Base-by-base conservation (phyloP, 495 filamentous ascomycete genomes). In the Cladorrhinum samala region DNA sequence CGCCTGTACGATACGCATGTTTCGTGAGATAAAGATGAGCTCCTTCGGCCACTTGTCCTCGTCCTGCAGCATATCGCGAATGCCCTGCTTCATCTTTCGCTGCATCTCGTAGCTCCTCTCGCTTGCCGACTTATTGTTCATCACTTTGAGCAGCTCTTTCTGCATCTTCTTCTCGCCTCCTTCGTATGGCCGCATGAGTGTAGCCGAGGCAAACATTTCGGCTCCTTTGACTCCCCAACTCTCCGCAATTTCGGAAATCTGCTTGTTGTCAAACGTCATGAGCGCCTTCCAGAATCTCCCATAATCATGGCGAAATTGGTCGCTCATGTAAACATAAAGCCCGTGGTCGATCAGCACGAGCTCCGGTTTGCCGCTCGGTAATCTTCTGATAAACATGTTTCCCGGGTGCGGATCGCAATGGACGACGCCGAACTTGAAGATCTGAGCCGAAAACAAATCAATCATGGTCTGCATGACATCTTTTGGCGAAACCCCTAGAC, bases 351-450 rank as follows among this genome's bases (percentile, higher is more conserved):
- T 96, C 9, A 98, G 84, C 1, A 96, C 91, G 16, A 98, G 76
- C 67, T 98, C 90, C 1, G 93, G 77, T 37, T 85, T 79, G 25
- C 92, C 92, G 25, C 74, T 82, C 2, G 91, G 89, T 17, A 88
- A 74, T 1, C 93, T 87, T 1, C 92, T 82, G 62, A 96, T 86
- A 71, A 98, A 94, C 62, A 98, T 94, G 68, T 98, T 98, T 0
- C 92, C 92, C 0, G 93, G 93, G 61, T 98, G 92, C 2, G 92
- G 92, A 66, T 98, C 92, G 68, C 91, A 95, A 71, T 97, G 92
- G 1, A 97, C 87, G 39, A 83, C 79, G 18, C 92, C 92, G 84
- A 88, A 96, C 54, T 95, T 82, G 72, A 96, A 97, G 81, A 98
- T 96, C 60, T 96, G 91, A 1, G 91, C 92, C 13, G 85, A 88